Evolutionary conservation across 2,329 filamentous ascomycete species (phyloP), one percentile per base, ranked within the genome.

Genomic region (Alternaria atra): DNA sequence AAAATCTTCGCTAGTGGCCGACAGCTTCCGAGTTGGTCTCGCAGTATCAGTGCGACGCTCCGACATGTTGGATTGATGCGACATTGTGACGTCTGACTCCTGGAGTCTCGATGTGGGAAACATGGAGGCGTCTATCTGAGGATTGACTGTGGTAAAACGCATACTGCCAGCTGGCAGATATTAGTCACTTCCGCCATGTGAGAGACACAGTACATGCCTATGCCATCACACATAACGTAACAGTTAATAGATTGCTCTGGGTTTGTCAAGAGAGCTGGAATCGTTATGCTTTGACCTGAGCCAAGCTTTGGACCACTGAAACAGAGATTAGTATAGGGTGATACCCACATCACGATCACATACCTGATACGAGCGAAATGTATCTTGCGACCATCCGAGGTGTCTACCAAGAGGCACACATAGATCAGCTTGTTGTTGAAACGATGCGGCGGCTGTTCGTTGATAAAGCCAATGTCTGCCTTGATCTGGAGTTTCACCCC

Each of bases 181-280:
- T 74, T 37, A 72, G 66, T 17, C 12, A 43, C n/a, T 15, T n/a
- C 4, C 7, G 23, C 1, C 1, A 3, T 2, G 2, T 15, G 6
- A 20, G 8, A 30, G 10, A n/a, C 0, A 2, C 8, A 1, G 7
- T 6, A 60, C 79, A 63, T 75, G 87, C 86, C 92, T 69, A 98
- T 90, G 43, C 93, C 90, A 79, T 97, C 94, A 66, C 94, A 98
- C 76, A 92, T 91, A 50, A 94, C 83, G 72, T 89, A 87, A 61
- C 89, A 92, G 25, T 84, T 84, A 34, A 95, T 85, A 3, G 84
- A 80, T 58, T 90, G 86, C 17, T 86, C 84, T 0, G 82, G 74
- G 5, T 80, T 80, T 1, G 77, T 84, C 20, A 93, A 74, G 0
- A 85, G 80, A 1, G 89, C 85, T 20, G 79, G 85, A 64, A 90